Base-by-base conservation (phyloP, 139 green algal genomes). In the Chlamydomonas asymmetrica region DNA sequence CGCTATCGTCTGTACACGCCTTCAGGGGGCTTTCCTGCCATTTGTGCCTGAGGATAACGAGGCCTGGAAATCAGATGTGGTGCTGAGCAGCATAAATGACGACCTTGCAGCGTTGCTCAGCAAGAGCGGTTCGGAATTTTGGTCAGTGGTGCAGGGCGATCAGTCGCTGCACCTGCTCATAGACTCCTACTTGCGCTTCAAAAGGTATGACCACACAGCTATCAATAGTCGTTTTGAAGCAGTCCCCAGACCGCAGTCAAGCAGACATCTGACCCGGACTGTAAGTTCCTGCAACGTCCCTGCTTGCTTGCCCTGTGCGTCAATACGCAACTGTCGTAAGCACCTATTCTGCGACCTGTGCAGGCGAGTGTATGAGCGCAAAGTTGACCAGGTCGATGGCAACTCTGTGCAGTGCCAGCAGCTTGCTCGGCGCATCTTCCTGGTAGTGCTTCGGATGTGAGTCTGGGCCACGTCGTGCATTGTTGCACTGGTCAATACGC, bases 141-240 rank as follows among this genome's bases (percentile, higher is more conserved):
- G 89, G 89, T 63, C 71, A 5, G 70, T 73, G 0, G 74, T 92
- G 25, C 35, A 32, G 22, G 49, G 41, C 7, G 75, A 92, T 43
- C 37, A 59, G 10, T 89, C 85, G 7, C 62, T 95, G 54, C 68
- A 75, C 8, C n/a, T 59, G 0, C 91, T 82, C 82, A 75, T 95
- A 1, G 90, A 93, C 71, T 88, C 81, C 0, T 95, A 91, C 68
- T 68, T 95, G 23, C 85, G 89, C 5, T 88, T 80, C 52, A 59
- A 64, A 23, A 71, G 83, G 83, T 82, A 40, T 10, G 50, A 54
- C 16, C 38, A 38, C 18, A 16, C 18, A 52, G 45, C 45, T 16
- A 16, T 10, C 13, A 13, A 52, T 52, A n/a, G 45, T 52, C 13
- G 13, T 10, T 25, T 52, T 52, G 45, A 13, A 52, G 45, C 45